Evolutionary conservation across 345 rosid genomes (phyloP).

Genomic region (Populus ilicifolia): DNA sequence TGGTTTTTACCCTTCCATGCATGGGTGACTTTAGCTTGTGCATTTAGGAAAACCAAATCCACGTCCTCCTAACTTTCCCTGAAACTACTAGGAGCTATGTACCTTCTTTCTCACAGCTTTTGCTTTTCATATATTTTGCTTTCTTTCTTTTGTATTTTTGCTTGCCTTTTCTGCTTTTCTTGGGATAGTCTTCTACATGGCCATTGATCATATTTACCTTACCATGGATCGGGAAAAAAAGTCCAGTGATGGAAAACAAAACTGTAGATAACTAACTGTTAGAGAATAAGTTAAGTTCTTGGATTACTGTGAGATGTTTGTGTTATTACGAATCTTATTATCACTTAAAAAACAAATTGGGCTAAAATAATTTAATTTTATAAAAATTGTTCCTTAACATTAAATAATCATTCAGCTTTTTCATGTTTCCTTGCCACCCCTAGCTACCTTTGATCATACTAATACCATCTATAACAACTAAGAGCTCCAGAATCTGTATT

Average conservation of each 20-base stretch:
- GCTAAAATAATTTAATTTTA: no score
- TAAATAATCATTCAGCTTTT: background rate
- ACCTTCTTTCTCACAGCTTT: conserved; percentile 16
- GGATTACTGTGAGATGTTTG: no score
- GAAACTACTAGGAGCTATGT: background rate
- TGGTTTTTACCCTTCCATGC: background rate
- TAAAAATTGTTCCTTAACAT: no score
- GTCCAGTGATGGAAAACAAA: no score
- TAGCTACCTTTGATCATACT: no score
- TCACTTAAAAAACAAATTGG: no score
- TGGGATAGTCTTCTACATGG: background rate
- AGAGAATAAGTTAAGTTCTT: background rate
- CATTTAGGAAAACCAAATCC: conserved; percentile 5
- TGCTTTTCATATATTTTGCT: conserved; percentile 6
- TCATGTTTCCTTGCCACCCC: no score
- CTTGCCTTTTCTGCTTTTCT: background rate
- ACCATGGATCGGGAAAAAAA: background rate
- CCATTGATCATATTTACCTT: background rate
- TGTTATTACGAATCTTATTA: no score
- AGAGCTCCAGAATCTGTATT: no score
- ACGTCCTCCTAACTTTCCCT: background rate
- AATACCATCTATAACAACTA: no score
- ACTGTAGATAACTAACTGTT: background rate
- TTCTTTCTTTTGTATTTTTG: background rate
- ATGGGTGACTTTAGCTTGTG: conserved; percentile 11